Base-by-base conservation (phyloP, 345 rosid genomes). In the Turnera subulata region DNA sequence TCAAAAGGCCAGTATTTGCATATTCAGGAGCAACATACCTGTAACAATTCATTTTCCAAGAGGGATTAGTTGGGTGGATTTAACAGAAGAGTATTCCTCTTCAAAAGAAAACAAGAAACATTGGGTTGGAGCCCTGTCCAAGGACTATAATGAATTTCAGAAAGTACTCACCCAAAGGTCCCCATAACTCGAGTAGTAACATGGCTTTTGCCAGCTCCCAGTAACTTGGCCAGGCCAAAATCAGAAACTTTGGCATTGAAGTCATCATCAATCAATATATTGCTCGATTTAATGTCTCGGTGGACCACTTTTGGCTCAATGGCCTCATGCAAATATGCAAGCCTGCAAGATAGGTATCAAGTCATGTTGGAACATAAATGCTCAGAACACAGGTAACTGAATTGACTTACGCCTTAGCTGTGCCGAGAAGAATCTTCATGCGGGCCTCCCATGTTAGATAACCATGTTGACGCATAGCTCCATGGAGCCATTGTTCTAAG, bases 231-330 rank as follows among this genome's bases (percentile, higher is more conserved):
- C 60, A 94, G 71, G 67, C 99, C 97, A 80, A 94, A 94, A 77
- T 94, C 97, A 47, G 99, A 93, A 26, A 94, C 88, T 58, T 94
- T 94, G 66, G 99, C 81, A 50, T 90, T 85, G 73, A 94, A 94
- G 56, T 87, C 88, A 52, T 85, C 92, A 56, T 94, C 96, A 16
- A 94, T 87, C 73, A 94, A 73, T 62, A 94, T 85, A 65, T 94
- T 94, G 69, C 99, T 94, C 0, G 99, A 94, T 71, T 94, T 94
- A 37, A 94, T 90, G 79, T 94, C 99, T 46, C 99, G 82, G 47
- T 94, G 99, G 73, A 94, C 99, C 66, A 94, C 99, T 80, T 94
- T 94, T 61, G 99, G 99, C 71, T 94, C 99, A 64, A 94, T 90
- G 47, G 99, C 97, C 78, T 94, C 99, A 38, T 94, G 99, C 75